Evolutionary conservation across 352 stramenopile species (phyloP).

Genomic region (Phytophthora pini): DNA sequence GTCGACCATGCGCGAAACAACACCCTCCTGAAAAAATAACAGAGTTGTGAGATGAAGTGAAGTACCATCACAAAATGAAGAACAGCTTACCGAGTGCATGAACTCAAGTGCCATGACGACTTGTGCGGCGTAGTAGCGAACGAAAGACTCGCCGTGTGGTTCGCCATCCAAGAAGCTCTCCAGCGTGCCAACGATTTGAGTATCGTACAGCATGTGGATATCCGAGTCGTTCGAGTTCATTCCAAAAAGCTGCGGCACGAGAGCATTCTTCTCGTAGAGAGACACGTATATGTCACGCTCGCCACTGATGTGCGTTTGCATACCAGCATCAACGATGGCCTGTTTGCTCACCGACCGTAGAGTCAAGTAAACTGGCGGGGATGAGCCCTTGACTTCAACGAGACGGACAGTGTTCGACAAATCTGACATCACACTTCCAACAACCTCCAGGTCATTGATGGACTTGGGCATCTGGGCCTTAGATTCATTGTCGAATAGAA

Average conservation of each 20-base stretch:
- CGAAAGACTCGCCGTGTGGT: constrained; percentile 75
- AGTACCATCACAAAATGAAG: not conserved
- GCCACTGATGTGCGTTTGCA: constrained; percentile 83
- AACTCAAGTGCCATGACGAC: constrained; percentile 85
- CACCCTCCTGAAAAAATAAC: constrained; percentile 55
- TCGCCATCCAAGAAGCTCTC: constrained; percentile 80
- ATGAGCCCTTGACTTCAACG: constrained; percentile 67
- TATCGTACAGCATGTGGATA: constrained; percentile 85
- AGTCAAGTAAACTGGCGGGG: constrained; percentile 67
- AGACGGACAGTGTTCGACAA: constrained; percentile 78
- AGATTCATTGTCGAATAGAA: constrained; percentile 66
- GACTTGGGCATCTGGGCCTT: constrained; percentile 49
- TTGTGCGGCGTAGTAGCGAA: constrained; percentile 88
- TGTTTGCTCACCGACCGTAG: constrained; percentile 84
- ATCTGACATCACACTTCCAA: constrained; percentile 79
- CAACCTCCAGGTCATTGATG: constrained; percentile 71
- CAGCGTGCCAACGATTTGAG: constrained; percentile 82
- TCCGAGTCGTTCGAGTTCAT: constrained; percentile 84
- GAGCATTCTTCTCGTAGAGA: constrained; percentile 78
- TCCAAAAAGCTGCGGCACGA: constrained; percentile 71
- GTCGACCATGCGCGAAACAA: constrained; percentile 82
- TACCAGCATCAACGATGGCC: constrained; percentile 76
- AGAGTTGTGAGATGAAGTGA: constrained; percentile 4
- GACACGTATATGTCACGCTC: constrained; percentile 88
- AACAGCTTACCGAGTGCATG: constrained; percentile 65